Evolutionary conservation across 2,329 filamentous ascomycete genomes (phyloP).

Genomic region (Pseudogymnoascus sp.): DNA sequence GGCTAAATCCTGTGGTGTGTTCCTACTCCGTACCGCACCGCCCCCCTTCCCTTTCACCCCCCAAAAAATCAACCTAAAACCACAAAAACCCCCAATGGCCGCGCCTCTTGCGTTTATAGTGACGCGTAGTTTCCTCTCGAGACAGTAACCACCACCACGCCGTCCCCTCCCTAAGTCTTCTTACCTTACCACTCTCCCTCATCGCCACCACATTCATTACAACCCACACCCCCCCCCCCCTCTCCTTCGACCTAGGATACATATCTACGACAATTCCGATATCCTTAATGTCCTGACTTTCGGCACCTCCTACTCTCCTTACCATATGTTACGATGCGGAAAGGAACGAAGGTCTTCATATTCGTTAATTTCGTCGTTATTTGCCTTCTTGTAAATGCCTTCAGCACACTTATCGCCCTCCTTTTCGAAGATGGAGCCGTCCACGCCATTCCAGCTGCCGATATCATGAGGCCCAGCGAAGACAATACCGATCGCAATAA

Average conservation of each 20-base stretch:
- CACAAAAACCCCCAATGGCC: neutral
- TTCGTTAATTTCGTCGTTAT: conserved; percentile 58
- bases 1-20: neutral
- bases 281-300: neutral
- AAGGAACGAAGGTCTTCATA: conserved; percentile 28
- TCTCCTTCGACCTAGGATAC: neutral
- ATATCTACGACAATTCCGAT: neutral
- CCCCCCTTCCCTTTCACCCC: neutral
- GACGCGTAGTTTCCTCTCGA: neutral
- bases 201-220: conserved; percentile 3
- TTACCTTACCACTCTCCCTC: neutral
- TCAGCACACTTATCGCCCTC: conserved; percentile 65
- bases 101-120: conserved; percentile 8
- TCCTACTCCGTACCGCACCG: neutral
- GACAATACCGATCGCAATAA: conserved; percentile 45
- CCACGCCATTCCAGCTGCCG: conserved; percentile 59
- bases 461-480: conserved; percentile 59
- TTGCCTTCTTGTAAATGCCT: conserved; percentile 55
- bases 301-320: neutral
- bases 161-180: neutral
- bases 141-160: neutral
- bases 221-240: neutral
- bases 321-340: conserved; percentile 25
- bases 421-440: conserved; percentile 60
- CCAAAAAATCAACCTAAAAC: neutral